Evolutionary conservation across 148 eudicot species (phyloP), one percentile per base, ranked within the genome.

Genomic region (Cornus florida): DNA sequence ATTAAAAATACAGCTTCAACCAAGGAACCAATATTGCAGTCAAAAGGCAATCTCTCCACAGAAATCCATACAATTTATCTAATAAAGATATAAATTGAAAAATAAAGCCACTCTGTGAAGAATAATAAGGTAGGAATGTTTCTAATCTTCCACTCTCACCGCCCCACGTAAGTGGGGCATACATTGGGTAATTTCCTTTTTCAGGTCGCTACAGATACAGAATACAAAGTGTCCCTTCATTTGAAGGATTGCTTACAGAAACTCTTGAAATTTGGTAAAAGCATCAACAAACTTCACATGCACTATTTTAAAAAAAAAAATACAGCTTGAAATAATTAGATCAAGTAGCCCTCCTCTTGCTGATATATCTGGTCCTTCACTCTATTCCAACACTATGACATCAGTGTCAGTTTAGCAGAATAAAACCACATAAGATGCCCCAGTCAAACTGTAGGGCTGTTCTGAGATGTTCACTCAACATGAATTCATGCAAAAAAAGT

Each of bases 1-100:
- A 83, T 77, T 71, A 73, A 64, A 71, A 64, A 70, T 17, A 71
- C 65, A 74, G 24, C 11, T 50, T 32, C 0, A 77, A 33, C 22
- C 48, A 69, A 76, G 24, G 3, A 20, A 20, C 35, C 22, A 57
- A 77, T 46, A 32, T 23, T 57, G 22, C 46, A 50, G 70, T 20
- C 10, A 9, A 43, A 67, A 31, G n/a, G 19, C 64, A 75, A 33
- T 35, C 24, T 65, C 66, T 81, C 65, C 77, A 64, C 10, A 43
- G 67, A 22, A 22, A 1, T 12, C 22, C 19, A n/a, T 28, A 46
- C 69, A 67, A 23, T 5, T 65, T 33, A 35, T 50, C 35, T 22
- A 14, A 13, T 23, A 6, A 69, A 74, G 35, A 6, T 43, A 43
- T 6, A 43, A 9, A 43, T 43, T 43, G 48, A 43, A 43, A 43